These are phyloP conservation scores for Aegilops umbellulata DNA, from an alignment of 176 grass and related monocot species.

Conservation along the genomic window DNA sequence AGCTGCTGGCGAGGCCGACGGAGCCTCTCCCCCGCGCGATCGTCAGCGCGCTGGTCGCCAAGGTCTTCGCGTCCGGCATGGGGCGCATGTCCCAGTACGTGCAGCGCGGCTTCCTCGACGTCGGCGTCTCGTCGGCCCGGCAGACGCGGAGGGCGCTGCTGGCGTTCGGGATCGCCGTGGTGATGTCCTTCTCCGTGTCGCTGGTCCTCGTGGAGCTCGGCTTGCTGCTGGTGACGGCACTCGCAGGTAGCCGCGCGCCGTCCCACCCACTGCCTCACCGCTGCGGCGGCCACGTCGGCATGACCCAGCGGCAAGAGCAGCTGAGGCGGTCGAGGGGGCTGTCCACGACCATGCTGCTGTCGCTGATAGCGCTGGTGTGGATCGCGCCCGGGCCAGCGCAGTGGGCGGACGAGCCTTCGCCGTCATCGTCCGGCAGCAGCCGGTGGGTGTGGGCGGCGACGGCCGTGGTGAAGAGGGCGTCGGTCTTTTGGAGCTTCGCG, in stretches of 20 bases:
- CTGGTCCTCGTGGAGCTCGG: conserved; percentile 32
- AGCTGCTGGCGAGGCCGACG: conserved; percentile 28
- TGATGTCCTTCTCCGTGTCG: conserved; percentile 10
- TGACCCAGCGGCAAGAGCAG: conserved; percentile 30
- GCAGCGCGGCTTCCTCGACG: conserved; percentile 21
- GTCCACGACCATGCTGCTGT: conserved; percentile 41
- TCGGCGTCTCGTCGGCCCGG: background rate
- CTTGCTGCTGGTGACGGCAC: conserved; percentile 15
- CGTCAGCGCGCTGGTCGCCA: conserved; percentile 37
- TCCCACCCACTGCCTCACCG: background rate
- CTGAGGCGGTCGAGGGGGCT: conserved; percentile 32
- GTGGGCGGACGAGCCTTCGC: conserved; percentile 21
- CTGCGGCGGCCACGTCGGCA: background rate
- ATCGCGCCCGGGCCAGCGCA: conserved; percentile 35
- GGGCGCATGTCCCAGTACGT: conserved; percentile 18
- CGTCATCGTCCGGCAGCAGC: background rate
- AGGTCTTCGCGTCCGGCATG: conserved; percentile 38
- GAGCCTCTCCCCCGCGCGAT: conserved; percentile 34
- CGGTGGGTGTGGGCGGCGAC: background rate
- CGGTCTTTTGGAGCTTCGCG: conserved; percentile 19
- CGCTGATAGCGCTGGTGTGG: conserved; percentile 39
- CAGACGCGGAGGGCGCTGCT: conserved; percentile 9
- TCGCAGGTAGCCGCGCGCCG: background rate
- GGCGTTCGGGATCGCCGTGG: conserved; percentile 30
- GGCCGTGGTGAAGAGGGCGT: background rate